These are phyloP conservation scores for Kodamaea arcana DNA, from an alignment of 1,139 yeast species.

Conservation along the genomic window DNA sequence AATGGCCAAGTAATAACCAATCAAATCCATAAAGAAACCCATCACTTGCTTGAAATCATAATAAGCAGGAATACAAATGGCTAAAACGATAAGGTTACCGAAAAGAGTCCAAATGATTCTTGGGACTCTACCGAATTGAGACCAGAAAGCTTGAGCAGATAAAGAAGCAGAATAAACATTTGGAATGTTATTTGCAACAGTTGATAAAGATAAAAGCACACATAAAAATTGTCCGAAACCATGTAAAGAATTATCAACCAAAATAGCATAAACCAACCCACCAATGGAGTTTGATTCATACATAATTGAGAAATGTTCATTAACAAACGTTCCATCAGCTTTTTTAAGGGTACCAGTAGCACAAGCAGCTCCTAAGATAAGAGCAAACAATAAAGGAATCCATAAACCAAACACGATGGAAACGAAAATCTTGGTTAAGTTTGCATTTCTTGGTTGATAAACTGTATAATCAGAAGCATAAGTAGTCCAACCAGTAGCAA, in stretches of 20 bases:
- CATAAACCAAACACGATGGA: slow-evolving; percentile 61
- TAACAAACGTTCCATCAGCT: slow-evolving; percentile 36
- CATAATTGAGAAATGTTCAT: slow-evolving; percentile 18
- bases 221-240: slow-evolving; percentile 89
- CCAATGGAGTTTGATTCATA: slow-evolving; percentile 63
- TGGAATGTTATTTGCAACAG: slow-evolving; percentile 87
- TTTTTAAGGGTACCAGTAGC: slow-evolving; percentile 57
- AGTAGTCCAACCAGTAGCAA: slow-evolving; percentile 94
- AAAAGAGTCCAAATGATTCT: slow-evolving; percentile 75
- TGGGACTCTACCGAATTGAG: slow-evolving; percentile 66
- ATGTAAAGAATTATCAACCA: slow-evolving; percentile 75
- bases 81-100: slow-evolving; percentile 75
- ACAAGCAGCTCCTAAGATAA: slow-evolving; percentile 85
- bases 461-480: slow-evolving; percentile 91
- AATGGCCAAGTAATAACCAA: slow-evolving; percentile 87
- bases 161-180: slow-evolving; percentile 87
- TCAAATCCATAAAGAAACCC: slow-evolving; percentile 83
- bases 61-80: slow-evolving; percentile 85
- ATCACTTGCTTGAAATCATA: slow-evolving; percentile 68
- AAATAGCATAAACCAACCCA: slow-evolving; percentile 74
- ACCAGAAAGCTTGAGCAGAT: slow-evolving; percentile 81
- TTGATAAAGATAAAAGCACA: slow-evolving; percentile 76
- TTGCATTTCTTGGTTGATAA: slow-evolving; percentile 66
- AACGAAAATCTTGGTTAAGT: slow-evolving; percentile 55
- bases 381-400: slow-evolving; percentile 65